phyloP scores from a whole-genome alignment of 2,329 filamentous ascomycete genomes.

The Exophiala sideris region DNA sequence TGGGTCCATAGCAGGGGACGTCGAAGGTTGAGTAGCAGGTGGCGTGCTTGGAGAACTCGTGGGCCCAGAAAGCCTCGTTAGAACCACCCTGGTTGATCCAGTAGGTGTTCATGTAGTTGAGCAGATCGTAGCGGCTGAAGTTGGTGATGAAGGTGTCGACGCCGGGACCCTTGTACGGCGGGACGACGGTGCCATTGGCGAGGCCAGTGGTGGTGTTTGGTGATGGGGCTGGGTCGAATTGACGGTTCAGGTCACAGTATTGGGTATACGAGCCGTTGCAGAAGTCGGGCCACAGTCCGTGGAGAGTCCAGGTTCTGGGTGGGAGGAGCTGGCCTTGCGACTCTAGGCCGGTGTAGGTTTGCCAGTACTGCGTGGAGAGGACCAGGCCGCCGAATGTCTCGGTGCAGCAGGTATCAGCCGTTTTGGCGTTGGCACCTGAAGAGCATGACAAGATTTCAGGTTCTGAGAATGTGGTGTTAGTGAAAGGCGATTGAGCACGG shows the following conservation, averaged over 20 bases:
- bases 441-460: conserved; percentile 49
- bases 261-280: conserved; percentile 61
- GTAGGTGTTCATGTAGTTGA: conserved; percentile 64
- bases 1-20: conserved; percentile 60
- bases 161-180: conserved; percentile 56
- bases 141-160: conserved; percentile 58
- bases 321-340: conserved; percentile 57
- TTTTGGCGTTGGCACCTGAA: conserved; percentile 39
- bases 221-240: conserved; percentile 60
- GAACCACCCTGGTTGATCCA: conserved; percentile 59
- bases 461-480: conserved; percentile 20
- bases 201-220: conserved; percentile 63
- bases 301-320: conserved; percentile 46
- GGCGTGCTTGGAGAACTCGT: conserved; percentile 66
- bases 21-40: conserved; percentile 67
- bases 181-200: conserved; percentile 49
- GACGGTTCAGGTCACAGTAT: conserved; percentile 61
- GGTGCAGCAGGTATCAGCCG: conserved; percentile 60
- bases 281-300: conserved; percentile 53
- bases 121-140: conserved; percentile 58
- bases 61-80: conserved; percentile 62
- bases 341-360: conserved; percentile 61
- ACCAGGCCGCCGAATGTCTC: conserved; percentile 64
- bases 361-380: conserved; percentile 63
- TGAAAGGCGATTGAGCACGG: background rate